Base-by-base conservation (phyloP, 768 basidiomycete genomes). In the Suillus weaverae region DNA sequence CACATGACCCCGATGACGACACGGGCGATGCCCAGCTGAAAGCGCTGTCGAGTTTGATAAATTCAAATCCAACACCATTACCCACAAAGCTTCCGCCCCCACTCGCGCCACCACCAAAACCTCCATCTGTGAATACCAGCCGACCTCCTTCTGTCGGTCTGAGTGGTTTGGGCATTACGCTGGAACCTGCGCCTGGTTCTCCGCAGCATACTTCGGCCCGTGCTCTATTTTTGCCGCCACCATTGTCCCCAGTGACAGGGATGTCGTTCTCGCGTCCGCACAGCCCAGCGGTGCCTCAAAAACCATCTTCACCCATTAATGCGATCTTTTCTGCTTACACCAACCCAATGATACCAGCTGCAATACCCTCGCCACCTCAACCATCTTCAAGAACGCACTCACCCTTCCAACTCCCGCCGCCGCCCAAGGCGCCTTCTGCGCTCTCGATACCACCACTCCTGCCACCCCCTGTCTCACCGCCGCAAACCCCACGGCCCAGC, bases 51-150 rank as follows among this genome's bases (percentile, higher is more conserved):
- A 74, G 71, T 63, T 78, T 82, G 75, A 77, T 82, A 30, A 76
- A 76, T 61, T 78, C 84, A 18, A 73, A 83, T 11, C 55, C 69
- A 13, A 70, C 76, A 13, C 76, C 81, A 16, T 72, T 83, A 48
- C 80, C 83, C 4, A 64, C 71, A 13, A 82, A 75, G 56, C 72
- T 87, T 61, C 84, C 85, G 26, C 81, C 84, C 13, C 84, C 81
- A 9, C 77, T 81, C 51, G 73, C 78, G n/a, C 79, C 78, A 8
- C 78, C 76, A 32, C 67, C 70, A 33, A 71, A 67, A 22, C 70
- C 75, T 64, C 70, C 79, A 44, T 59, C 39, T 41, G 68, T 65
- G 22, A 62, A 62, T 62, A 67, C 71, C 14, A 59, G 44, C 48
- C 68, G 57, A 44, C 62, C 66, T 44, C 41, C 72, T 35, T 63